A percentile compares a stretch with the other conserved stretches of the same genome.
phyloP scores from a whole-genome alignment of 1,284 basidiomycete species.

The Malassezia slooffiae region DNA sequence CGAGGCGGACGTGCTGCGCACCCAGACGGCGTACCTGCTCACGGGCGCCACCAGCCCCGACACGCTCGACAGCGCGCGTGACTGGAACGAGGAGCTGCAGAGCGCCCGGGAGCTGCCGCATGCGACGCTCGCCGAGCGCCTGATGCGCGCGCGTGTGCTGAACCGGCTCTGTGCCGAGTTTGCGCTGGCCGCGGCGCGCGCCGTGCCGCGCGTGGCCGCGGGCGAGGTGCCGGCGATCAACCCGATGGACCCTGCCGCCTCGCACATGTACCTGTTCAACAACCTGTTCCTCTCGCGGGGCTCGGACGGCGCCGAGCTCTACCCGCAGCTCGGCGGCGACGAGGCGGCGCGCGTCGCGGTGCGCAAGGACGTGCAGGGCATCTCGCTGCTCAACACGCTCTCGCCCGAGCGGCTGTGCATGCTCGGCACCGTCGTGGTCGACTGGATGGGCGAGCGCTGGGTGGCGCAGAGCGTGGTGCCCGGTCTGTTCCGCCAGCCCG shows the following conservation, averaged over 20 bases:
- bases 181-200: conserved; percentile 51
- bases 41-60: conserved; percentile 52
- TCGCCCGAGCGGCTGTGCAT: conserved; percentile 49
- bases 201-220: conserved; percentile 51
- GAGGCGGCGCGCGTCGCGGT: conserved; percentile 53
- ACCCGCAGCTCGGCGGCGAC: conserved; percentile 53
- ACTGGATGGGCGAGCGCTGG: conserved; percentile 55
- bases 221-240: conserved; percentile 53
- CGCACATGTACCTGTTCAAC: conserved; percentile 54
- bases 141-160: conserved; percentile 53
- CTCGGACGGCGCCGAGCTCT: conserved; percentile 53
- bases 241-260: conserved; percentile 52
- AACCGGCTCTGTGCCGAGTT: conserved; percentile 54
- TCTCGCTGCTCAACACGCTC: conserved; percentile 52
- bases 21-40: conserved; percentile 54
- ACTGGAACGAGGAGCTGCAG: conserved; percentile 57
- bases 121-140: conserved; percentile 50
- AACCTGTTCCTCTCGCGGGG: conserved; percentile 56
- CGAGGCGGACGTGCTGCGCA: conserved; percentile 51
- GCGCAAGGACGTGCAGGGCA: conserved; percentile 54
- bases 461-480: conserved; percentile 54
- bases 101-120: conserved; percentile 52
- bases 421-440: conserved; percentile 51
- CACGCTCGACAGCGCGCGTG: conserved; percentile 52
- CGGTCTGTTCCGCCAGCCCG: conserved; percentile 50